These are phyloP conservation scores for Phytopythium helicoides DNA, from an alignment of 352 stramenopile species.

Conservation along the genomic window DNA sequence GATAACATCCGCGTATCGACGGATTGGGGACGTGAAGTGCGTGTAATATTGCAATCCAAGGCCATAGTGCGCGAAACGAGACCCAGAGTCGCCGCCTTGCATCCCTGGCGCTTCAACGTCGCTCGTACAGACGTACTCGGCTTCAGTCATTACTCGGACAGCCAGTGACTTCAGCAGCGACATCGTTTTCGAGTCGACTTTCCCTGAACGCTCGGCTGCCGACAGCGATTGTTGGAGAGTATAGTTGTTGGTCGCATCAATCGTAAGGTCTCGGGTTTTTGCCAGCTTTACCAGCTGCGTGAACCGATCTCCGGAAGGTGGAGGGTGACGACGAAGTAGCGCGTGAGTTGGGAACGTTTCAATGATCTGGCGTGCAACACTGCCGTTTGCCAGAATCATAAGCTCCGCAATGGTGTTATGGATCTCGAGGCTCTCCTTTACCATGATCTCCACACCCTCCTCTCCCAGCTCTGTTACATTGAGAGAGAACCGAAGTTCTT, in stretches of 20 bases:
- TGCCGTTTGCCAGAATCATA: slow-evolving; percentile 93
- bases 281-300: slow-evolving; percentile 71
- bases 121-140: slow-evolving; percentile 89
- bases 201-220: slow-evolving; percentile 48
- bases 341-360: slow-evolving; percentile 77
- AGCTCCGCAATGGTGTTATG: slow-evolving; percentile 92
- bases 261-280: slow-evolving; percentile 61
- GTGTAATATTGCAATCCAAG: slow-evolving; percentile 89
- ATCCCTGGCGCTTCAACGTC: slow-evolving; percentile 32
- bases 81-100: slow-evolving; percentile 26
- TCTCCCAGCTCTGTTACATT: slow-evolving; percentile 66
- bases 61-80: slow-evolving; percentile 84
- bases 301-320: slow-evolving; percentile 73
- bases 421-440: slow-evolving; percentile 92
- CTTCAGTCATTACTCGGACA: slow-evolving; percentile 93
- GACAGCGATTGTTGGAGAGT: slow-evolving; percentile 77
- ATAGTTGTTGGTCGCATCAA: slow-evolving; percentile 80
- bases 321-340: slow-evolving; percentile 85
- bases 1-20: slow-evolving; percentile 89
- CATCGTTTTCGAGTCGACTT: slow-evolving; percentile 78
- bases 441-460: slow-evolving; percentile 79
- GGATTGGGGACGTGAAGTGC: slow-evolving; percentile 92
- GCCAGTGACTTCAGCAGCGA: slow-evolving; percentile 91
- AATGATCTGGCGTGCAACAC: slow-evolving; percentile 84
- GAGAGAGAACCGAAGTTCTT: slow-evolving; percentile 85